Evolutionary conservation across 164 flowering plant species (phyloP).

Genomic region (Magnolia sinica): DNA sequence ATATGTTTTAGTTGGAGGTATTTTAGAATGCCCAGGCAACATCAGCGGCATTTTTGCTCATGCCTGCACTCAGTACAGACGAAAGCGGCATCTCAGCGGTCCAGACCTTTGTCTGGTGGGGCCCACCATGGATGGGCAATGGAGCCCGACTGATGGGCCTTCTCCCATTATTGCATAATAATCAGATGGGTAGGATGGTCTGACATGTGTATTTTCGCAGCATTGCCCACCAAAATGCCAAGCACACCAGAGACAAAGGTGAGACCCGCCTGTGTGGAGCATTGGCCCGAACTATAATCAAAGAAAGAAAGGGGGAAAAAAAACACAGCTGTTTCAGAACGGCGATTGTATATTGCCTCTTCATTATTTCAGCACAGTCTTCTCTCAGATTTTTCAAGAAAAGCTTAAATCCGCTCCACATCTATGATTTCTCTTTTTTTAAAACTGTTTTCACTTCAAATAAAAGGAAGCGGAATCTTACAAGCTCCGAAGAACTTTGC

Average conservation of each 20-base stretch:
- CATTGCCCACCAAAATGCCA: not conserved
- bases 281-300: no score
- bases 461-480: slow-evolving; percentile 21
- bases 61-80: not conserved
- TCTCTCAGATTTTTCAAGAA: not conserved
- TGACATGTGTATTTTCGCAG: not conserved
- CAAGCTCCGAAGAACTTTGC: slow-evolving; percentile 60
- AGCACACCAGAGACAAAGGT: not conserved
- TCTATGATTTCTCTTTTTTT: not conserved
- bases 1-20: no score
- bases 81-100: not conserved
- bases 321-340: not conserved
- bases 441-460: not conserved
- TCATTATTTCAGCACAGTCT: no score
- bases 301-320: no score
- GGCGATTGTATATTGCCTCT: not conserved
- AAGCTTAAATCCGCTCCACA: not conserved
- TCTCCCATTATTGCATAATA: not conserved
- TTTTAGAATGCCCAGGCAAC: no score
- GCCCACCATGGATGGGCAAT: not conserved
- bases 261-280: no score
- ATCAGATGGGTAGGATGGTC: not conserved
- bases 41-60: no score
- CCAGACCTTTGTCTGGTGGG: not conserved
- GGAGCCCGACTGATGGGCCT: not conserved